Evolutionary conservation across 768 basidiomycete genomes (phyloP), one percentile per base, ranked within the genome.

Genomic region (Psilocybe cyanescens): DNA sequence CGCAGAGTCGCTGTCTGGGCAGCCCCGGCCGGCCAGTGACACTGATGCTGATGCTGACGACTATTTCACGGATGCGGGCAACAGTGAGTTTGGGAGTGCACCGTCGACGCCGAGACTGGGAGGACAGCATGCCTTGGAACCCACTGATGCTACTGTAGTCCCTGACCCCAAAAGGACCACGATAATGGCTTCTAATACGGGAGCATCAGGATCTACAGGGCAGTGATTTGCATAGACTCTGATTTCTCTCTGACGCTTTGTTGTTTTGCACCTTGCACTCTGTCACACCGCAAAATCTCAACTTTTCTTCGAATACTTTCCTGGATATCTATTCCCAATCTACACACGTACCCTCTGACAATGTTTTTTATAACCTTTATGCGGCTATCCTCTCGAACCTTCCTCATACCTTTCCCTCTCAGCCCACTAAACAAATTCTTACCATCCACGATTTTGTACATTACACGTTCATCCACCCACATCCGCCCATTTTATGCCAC

Each of bases 1-100:
- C 1, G 58, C 58, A 1, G 76, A 77, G 50, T 70, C 74, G 3
- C 58, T 78, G 57, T 41, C 62, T 16, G 28, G 64, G 28, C 58
- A 58, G 0, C 44, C 59, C 46, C 17, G 51, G 64, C 31, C 33
- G 14, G 39, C 49, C 47, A 7, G 19, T 39, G 28, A 29, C 46
- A 12, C 16, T 4, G 39, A n/a, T 3, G 33, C 29, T 2, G 52
- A 48, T 6, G 37, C 37, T 1, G 52, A 53, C 3, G 51, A 49
- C 8, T 61, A 39, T 53, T 61, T 33, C 29, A 35, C 59, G 39
- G 64, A 62, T 57, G 58, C 37, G 19, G 56, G 57, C 17, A 64
- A 58, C 39, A 55, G 45, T 24, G 62, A 60, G 29, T 41, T 54
- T 33, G 58, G 61, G 28, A 59, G 49, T n/a, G 57, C 35, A 7